Conservation (phyloP, 257 asterid species). For the Solanum microdontum region DNA sequence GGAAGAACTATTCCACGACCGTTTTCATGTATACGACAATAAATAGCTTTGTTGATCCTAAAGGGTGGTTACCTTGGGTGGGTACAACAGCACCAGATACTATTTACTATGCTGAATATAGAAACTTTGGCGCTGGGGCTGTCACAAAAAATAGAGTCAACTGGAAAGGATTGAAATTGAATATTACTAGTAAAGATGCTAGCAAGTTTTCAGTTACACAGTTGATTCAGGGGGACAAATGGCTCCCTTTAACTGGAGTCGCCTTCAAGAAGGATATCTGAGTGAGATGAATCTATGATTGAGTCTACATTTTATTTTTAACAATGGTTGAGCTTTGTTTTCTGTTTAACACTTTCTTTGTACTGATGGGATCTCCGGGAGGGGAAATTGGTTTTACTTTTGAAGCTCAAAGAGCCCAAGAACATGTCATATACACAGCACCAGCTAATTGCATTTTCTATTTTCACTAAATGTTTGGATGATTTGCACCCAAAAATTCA, state of each 20-base stretch:
- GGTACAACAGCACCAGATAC: slow-evolving; percentile 15
- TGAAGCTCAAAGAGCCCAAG: not conserved
- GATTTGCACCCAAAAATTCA: not conserved
- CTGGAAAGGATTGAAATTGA: slow-evolving; percentile 15
- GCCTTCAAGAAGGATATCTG: slow-evolving; percentile 4
- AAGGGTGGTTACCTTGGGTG: slow-evolving; percentile 24
- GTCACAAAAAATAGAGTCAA: slow-evolving; percentile 12
- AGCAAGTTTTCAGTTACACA: slow-evolving; percentile 9
- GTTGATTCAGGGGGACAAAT: slow-evolving; percentile 17
- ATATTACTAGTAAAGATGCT: not conserved
- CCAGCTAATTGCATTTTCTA: not conserved
- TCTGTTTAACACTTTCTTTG: not conserved
- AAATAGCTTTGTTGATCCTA: slow-evolving; percentile 18
- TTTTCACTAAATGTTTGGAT: not conserved
- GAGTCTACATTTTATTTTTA: not conserved
- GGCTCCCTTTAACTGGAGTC: slow-evolving; percentile 15
- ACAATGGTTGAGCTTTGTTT: not conserved
- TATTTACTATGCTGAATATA: slow-evolving; percentile 20
- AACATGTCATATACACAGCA: not conserved
- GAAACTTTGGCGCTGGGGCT: slow-evolving; percentile 16
- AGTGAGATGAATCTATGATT: not conserved
- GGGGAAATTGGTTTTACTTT: not conserved
- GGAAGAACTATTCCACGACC: slow-evolving; percentile 25
- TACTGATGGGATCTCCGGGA: not conserved
- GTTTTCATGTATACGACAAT: not conserved